Evolutionary conservation across 1,139 yeast genomes (phyloP), one percentile per base, ranked within the genome.

Genomic region (Taiozyma sp.): DNA sequence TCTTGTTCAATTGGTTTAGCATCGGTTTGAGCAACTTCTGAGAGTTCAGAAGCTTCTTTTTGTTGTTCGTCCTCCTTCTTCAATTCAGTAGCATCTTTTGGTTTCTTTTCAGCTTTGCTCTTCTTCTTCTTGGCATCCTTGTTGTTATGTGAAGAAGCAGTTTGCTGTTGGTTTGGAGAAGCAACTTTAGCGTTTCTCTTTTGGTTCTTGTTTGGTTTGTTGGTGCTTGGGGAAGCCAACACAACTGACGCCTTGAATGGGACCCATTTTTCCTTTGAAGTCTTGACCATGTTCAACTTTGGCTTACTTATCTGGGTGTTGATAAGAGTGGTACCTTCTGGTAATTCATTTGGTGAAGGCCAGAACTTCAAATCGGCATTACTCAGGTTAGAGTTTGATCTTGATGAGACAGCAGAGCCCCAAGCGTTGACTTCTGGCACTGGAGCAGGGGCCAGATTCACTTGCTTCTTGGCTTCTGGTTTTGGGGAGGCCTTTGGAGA

Each of bases 211-310:
- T 49, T 47, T 14, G 48, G 37, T 37, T 60, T 59, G 44, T 58
- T 51, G 16, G 55, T 51, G 8, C 22, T 41, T 45, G 46, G 49
- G 26, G 63, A 52, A 21, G 67, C 54, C 34, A 64, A 70, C 42
- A 79, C 81, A 50, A 86, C 84, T 56, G 85, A 80, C 32, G 93
- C 95, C 58, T 81, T 79, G 65, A 85, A 83, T n/a, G 96, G 96
- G 45, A 88, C 86, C 96, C 96, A 89, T 68, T 88, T 88, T 62
- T 85, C 90, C 58, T 83, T 81, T 56, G 87, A 79, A 57, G 83
- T 78, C 50, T 69, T 72, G 24, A 72, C 67, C 22, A 42, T 32
- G 35, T 58, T 57, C 11, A 59, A 62, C 52, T 65, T 64, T 63
- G 41, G 24, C 19, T 37, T 37, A 37, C 14, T 10, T 37, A 37